Conservation (phyloP, 768 basidiomycete species). For the Termitomyces sp. region DNA sequence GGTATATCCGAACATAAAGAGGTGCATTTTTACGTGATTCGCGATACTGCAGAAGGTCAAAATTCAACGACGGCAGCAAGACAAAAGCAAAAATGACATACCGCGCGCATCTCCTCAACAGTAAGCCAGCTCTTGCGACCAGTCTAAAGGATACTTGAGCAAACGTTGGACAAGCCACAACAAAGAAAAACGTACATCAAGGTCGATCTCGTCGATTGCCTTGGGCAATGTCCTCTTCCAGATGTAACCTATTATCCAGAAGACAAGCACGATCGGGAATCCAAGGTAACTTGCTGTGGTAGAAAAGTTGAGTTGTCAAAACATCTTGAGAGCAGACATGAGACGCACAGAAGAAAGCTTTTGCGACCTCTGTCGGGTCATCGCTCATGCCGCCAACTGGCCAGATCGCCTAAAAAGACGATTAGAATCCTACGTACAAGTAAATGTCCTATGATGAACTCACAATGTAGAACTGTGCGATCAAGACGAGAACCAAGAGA, state of each 20-base stretch:
- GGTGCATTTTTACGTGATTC: slow-evolving; percentile 36
- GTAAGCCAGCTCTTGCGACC: slow-evolving; percentile 46
- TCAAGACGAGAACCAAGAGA: slow-evolving; percentile 35
- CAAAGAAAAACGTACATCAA: slow-evolving; percentile 27
- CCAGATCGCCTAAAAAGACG: slow-evolving; percentile 29
- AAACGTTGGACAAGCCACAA: not conserved
- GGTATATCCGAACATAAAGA: slow-evolving; percentile 31
- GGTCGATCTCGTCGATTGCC: slow-evolving; percentile 35
- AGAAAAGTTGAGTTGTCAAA: not conserved
- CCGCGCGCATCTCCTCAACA: slow-evolving; percentile 39
- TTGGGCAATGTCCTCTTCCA: slow-evolving; percentile 40
- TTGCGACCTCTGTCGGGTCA: slow-evolving; percentile 24
- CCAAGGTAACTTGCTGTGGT: slow-evolving; percentile 36
- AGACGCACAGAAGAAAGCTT: slow-evolving; percentile 36
- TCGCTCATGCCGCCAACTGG: slow-evolving; percentile 34
- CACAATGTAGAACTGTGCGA: slow-evolving; percentile 45
- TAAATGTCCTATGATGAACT: not conserved
- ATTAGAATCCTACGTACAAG: not conserved
- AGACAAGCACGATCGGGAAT: slow-evolving; percentile 35
- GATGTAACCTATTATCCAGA: slow-evolving; percentile 32
- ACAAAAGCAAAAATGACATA: slow-evolving; percentile 12
- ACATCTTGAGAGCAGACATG: not conserved
- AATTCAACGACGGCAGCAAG: not conserved
- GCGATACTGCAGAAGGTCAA: slow-evolving; percentile 25
- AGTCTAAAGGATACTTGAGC: slow-evolving; percentile 18